Conservation (phyloP, 2,329 filamentous ascomycete genomes). For the Colletotrichum sp. region DNA sequence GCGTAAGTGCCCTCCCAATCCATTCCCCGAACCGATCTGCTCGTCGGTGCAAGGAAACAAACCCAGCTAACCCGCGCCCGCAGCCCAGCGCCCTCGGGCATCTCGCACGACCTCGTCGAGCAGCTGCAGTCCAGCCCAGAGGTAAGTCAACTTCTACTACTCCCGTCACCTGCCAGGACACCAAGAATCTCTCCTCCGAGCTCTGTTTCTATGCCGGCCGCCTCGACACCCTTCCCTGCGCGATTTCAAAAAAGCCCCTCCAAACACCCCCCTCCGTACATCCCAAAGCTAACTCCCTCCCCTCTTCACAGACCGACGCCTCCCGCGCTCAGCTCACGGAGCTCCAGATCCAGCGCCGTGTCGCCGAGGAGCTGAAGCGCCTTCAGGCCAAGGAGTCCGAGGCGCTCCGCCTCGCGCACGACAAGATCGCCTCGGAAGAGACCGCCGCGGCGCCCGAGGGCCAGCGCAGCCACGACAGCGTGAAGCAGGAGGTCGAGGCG, state of each 20-base stretch:
- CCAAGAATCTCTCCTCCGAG: background rate
- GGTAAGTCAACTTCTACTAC: constrained; percentile 56
- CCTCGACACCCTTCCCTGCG: background rate
- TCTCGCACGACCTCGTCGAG: constrained; percentile 84
- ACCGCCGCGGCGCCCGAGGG: constrained; percentile 29
- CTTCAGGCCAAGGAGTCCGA: constrained; percentile 74
- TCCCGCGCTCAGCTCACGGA: constrained; percentile 85
- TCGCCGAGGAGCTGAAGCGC: constrained; percentile 82
- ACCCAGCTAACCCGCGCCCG: constrained; percentile 23
- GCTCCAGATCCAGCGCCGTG: constrained; percentile 86
- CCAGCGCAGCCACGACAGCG: constrained; percentile 46
- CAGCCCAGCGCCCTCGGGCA: constrained; percentile 52
- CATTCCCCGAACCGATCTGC: background rate
- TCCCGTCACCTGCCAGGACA: background rate
- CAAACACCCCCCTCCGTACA: background rate
- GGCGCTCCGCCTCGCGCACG: constrained; percentile 71
- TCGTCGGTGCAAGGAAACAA: background rate
- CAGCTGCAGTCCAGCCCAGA: constrained; percentile 84
- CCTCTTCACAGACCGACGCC: constrained; percentile 73
- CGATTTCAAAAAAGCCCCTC: background rate
- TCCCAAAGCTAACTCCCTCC: background rate
- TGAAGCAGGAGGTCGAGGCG: constrained; percentile 64
- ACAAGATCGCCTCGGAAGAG: constrained; percentile 58
- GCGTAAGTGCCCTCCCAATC: constrained; percentile 46
- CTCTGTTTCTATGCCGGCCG: background rate